Evolutionary conservation across 2,329 filamentous ascomycete genomes (phyloP), one percentile per base, ranked within the genome.

Genomic region (Tolypocladium paradoxum): DNA sequence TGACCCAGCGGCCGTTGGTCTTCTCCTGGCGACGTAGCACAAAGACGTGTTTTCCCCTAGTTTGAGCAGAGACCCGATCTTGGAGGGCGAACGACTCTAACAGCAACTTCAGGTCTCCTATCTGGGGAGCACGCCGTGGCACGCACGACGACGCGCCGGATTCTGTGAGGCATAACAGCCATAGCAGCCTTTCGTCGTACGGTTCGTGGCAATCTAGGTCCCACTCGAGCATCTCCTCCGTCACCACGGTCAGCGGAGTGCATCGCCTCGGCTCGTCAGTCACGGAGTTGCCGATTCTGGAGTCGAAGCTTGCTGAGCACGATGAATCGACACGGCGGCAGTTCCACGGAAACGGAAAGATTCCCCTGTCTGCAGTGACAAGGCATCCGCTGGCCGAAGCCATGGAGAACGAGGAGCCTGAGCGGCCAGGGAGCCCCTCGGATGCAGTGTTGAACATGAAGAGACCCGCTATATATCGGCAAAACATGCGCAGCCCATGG

Each of bases 151-250:
- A 54, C n/a, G 33, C 45, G 20, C 35, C 52, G 6, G 51, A 53
- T 20, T 34, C 52, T 29, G 50, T 56, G 12, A 62, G 55, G 12
- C 67, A 70, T 55, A 65, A 76, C 58, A 81, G 77, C 57, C 70
- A 73, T 51, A 77, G 76, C 68, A 81, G 75, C 53, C 63, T 78
- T 18, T 76, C 76, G 3, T 77, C 74, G 1, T 74, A 74, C 60
- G 70, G 71, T 20, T 75, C 75, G 3, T 73, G 76, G 3, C 71
- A 68, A 1, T 77, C 75, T 1, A 65, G 67, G 16, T 68, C 70
- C 0, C 76, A 81, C 59, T 81, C 78, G 2, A 70, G 77, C 37
- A 70, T 78, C 49, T 80, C 78, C 2, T 81, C 78, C 0, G 68
- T 75, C 45, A 80, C 78, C 1, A 80, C 76, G 0, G 68, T 76